These are phyloP conservation scores for Fagopyrum homotropicum DNA, from an alignment of 148 eudicot species.

Conservation along the genomic window DNA sequence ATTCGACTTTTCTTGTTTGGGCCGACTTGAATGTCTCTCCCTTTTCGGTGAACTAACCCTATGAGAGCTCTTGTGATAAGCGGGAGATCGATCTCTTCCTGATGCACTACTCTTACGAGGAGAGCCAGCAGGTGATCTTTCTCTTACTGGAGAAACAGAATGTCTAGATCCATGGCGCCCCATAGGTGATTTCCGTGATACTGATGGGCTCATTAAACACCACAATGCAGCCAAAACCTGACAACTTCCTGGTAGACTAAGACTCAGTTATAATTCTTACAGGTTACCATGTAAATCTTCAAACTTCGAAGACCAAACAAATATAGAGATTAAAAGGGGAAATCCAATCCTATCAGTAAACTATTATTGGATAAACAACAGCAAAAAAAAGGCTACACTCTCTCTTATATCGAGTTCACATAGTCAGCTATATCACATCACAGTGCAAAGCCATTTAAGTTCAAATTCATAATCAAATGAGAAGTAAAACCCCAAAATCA, in stretches of 20 bases:
- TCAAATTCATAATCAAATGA: too few species aligned
- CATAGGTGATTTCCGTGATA: slow-evolving; percentile 31
- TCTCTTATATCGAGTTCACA: too few species aligned
- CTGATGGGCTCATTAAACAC: slow-evolving; percentile 31
- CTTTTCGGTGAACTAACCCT: slow-evolving; percentile 35
- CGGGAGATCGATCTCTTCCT: slow-evolving; percentile 65
- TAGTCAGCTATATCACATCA: too few species aligned
- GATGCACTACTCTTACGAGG: slow-evolving; percentile 56
- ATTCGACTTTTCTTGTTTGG: slow-evolving; percentile 22
- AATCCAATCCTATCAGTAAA: too few species aligned
- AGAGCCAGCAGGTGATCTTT: slow-evolving; percentile 54
- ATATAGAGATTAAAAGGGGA: too few species aligned
- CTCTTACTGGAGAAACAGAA: slow-evolving; percentile 64
- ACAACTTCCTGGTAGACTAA: not conserved
- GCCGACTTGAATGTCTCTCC: slow-evolving; percentile 39
- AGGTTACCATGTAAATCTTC: not conserved
- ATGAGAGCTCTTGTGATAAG: slow-evolving; percentile 51
- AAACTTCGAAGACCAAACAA: too few species aligned
- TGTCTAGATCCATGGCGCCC: slow-evolving; percentile 40
- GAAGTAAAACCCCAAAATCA: too few species aligned
- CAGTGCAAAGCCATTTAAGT: too few species aligned
- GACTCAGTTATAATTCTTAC: not conserved
- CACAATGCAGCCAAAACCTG: slow-evolving; percentile 3
- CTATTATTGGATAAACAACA: too few species aligned
- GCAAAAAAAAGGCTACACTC: too few species aligned